Base-by-base conservation (phyloP, 2,329 filamentous ascomycete species). In the Apiospora saccharicola region DNA sequence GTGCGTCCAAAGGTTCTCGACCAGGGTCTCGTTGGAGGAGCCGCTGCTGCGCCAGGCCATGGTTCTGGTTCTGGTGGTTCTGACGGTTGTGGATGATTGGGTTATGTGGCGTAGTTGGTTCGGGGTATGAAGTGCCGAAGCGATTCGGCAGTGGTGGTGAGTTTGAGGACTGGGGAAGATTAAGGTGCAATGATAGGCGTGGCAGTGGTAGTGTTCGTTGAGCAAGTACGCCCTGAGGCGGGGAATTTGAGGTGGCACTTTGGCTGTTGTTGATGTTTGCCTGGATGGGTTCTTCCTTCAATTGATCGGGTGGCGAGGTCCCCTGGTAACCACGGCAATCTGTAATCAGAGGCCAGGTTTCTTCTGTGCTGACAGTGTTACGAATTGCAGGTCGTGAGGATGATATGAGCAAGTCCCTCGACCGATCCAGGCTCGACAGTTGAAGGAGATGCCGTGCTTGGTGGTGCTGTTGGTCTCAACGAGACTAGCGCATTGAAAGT, bases 1-100 rank as follows among this genome's bases (percentile, higher is more conserved):
- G 77, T 93, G 90, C 53, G 83, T 86, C 80, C 86, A 91, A 72
- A 99, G 87, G 80, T 98, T 98, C 76, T 92, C 88, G 74, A 98
- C 86, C 68, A 99, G 87, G 72, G 91, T 91, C 53, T 84, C 83
- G 81, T 98, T 98, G 41, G 90, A 90, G 5, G 84, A 83, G 73
- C 94, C 96, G 8, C 92, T 93, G 82, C 93, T 94, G 76, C 90
- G 90, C 96, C 96, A 99, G 73, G 96, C 95, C 96, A 99, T 98
- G 73, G 74, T 87, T 30, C 34, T 70, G 47, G 24, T 26, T 22
- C 19, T 51, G 47, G n/a, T 34, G n/a, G 3, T 47, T 22, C 16
- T n/a, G 26, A 12, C 10, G 30, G 14, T 51, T n/a, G 22, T 24
- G 46, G 68, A 44, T 26, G 2, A 30, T 30, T 30, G 6, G 3